Evolutionary conservation across 192 early-diverging fungal species (phyloP), one percentile per base, ranked within the genome.

Genomic region (Chytriomyces sp.): DNA sequence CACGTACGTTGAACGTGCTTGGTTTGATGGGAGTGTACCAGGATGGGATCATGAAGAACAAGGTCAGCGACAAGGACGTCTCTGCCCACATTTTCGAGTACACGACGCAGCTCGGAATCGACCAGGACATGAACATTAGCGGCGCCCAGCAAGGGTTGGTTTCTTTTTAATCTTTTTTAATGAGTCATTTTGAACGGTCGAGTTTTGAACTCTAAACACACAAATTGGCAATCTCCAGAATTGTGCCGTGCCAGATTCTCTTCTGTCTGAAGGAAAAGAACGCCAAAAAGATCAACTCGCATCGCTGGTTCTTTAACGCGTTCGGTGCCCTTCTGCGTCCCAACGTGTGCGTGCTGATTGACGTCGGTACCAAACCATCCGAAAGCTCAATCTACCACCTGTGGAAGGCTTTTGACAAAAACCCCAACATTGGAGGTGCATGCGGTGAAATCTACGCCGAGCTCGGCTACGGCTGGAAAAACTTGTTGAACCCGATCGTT

Each of bases 291-390:
- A 91, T 97, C 86, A 97, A 97, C 88, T 95, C 93, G 28, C 96
- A 97, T 77, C 89, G 96, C 68, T 97, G 96, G 96, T 97, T 97
- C 89, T 97, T 97, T 85, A 95, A 94, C 79, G 95, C 95, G 24
- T 95, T 97, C 79, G 90, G 94, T 3, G 86, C 90, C 13, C 83
- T 94, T 44, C 80, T 97, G 75, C 86, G 91, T 49, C 96, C 96
- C 63, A 91, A 94, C 53, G 91, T 97, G 26, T 97, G 95, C 76
- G 53, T 77, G 48, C 85, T 98, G 11, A 86, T 98, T 23, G 96
- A 98, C 81, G 96, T 97, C 44, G 96, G 96, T n/a, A 98, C 96
- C 68, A 91, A 93, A 76, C 94, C 95, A 20, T 88, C 90, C 16
- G 86, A 89, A 72, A 93, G 89, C 43, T 91, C 93, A 10, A 87